Percentiles rank a stretch among this genome's conserved stretches.
phyloP scores from a whole-genome alignment of 169 alveolate species.

The Nephromyces sp. region DNA sequence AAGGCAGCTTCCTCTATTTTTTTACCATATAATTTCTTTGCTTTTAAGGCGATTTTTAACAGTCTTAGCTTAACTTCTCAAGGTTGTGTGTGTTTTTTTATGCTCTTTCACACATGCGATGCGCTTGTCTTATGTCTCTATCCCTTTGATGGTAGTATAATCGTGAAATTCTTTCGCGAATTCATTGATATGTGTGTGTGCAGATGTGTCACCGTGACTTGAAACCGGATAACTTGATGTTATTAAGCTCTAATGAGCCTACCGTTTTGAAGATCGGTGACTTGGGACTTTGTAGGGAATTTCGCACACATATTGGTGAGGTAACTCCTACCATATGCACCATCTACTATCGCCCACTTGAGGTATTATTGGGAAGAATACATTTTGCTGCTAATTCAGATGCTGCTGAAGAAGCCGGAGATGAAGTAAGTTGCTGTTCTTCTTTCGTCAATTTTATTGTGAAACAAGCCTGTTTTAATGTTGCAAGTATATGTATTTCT shows the following conservation, averaged over 20 bases:
- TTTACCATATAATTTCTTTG: background rate
- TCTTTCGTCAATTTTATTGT: too few species aligned
- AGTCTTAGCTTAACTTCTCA: background rate
- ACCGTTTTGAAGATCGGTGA: constrained; percentile 75
- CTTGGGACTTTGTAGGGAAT: constrained; percentile 75
- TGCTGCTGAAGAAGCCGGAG: background rate
- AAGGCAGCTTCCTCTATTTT: background rate
- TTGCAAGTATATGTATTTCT: too few species aligned
- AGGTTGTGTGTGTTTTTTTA: too few species aligned
- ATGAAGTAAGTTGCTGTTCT: constrained; percentile 1
- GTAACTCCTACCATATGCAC: constrained; percentile 78
- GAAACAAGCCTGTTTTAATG: too few species aligned
- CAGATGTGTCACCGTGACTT: constrained; percentile 74
- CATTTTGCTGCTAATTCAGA: constrained; percentile 13
- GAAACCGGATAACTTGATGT: constrained; percentile 80
- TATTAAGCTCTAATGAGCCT: constrained; percentile 35
- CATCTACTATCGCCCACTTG: constrained; percentile 71
- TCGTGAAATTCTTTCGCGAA: too few species aligned
- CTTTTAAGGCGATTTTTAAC: background rate
- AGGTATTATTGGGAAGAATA: constrained; percentile 56
- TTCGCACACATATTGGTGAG: constrained; percentile 61
- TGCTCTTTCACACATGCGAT: too few species aligned
- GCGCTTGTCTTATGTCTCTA: too few species aligned
- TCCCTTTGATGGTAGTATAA: too few species aligned
- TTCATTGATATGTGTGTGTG: too few species aligned